Percentiles rank a stretch among this genome's conserved stretches.
Evolutionary conservation across 257 asterid species (phyloP).

Genomic region (Solanum paucissectum): DNA sequence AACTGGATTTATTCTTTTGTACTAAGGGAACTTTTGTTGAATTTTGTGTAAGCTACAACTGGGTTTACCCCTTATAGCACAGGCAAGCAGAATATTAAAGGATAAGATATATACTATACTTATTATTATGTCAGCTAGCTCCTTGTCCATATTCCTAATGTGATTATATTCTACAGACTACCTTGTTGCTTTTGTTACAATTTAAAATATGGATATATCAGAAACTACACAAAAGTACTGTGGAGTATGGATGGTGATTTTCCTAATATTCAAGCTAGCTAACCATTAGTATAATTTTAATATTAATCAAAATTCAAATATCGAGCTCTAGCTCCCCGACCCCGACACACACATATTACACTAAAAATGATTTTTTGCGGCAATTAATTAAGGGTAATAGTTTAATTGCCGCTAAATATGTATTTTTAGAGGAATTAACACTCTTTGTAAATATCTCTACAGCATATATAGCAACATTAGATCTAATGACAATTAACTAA

Average conservation of each 20-base stretch:
- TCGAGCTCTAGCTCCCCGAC: background rate
- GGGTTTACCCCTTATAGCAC: background rate
- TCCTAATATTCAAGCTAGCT: background rate
- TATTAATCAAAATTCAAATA: background rate
- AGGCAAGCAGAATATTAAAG: background rate
- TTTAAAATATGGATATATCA: too few species aligned
- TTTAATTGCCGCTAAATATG: too few species aligned
- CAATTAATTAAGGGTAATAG: too few species aligned
- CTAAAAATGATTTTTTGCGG: too few species aligned
- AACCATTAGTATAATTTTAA: background rate
- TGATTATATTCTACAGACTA: background rate
- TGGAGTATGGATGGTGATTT: background rate
- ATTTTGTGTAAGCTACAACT: background rate
- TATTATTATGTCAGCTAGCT: background rate
- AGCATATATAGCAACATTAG: too few species aligned
- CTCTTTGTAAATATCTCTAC: too few species aligned
- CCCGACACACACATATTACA: too few species aligned
- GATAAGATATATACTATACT: background rate
- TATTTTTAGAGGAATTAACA: too few species aligned
- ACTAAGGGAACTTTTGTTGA: too few species aligned
- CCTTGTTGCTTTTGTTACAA: background rate
- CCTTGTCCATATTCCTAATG: background rate
- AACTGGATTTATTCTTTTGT: too few species aligned
- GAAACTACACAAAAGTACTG: background rate
- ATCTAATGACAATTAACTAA: too few species aligned